Base-by-base conservation (phyloP, 306 rosid species). In the Malus orientalis region DNA sequence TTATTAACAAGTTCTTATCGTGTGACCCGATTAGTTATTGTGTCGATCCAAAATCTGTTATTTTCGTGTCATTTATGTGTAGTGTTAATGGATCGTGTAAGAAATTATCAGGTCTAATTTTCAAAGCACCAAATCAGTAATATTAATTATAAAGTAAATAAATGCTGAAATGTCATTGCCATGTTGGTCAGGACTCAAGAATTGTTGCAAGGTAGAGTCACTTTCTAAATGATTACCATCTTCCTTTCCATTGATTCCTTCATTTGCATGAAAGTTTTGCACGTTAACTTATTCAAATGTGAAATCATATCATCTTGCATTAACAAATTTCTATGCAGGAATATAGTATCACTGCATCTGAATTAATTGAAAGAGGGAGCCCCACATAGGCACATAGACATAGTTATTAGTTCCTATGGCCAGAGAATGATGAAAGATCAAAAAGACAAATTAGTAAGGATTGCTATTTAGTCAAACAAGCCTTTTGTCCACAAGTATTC, bases 161-260 rank as follows among this genome's bases (percentile, higher is more conserved):
- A n/a, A 33, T 33, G 36, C 33, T 55, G 76, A 55, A 55, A 33
- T 36, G 76, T n/a, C 33, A 36, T 72, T 72, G 10, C n/a, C 18
- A 61, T 22, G 29, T 11, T 58, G 62, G 62, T 58, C 27, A 70
- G 63, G 45, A 40, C 12, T 40, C 45, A 9, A 40, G 45, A 51
- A 29, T 71, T 71, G 66, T 60, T 57, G 76, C 67, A 23, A 8
- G 40, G 25, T 38, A 14, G 38, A 38, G 67, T 73, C 55, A 9
- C 67, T 73, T 73, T 73, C 76, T 58, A 36, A 73, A 58, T 58
- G 76, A 73, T 73, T 57, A 58, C 62, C 15, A 55, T 11, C 49
- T 30, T 11, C 49, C 51, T 58, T 9, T n/a, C 15, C 63, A 9
- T 5, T 61, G 66, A 27, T 27, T 61, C 66, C 27, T 61, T 61